A percentile compares a stretch with the other conserved stretches of the same genome.
Conservation (phyloP, 2,329 filamentous ascomycete genomes). For the Neonectria neomacrospora region DNA sequence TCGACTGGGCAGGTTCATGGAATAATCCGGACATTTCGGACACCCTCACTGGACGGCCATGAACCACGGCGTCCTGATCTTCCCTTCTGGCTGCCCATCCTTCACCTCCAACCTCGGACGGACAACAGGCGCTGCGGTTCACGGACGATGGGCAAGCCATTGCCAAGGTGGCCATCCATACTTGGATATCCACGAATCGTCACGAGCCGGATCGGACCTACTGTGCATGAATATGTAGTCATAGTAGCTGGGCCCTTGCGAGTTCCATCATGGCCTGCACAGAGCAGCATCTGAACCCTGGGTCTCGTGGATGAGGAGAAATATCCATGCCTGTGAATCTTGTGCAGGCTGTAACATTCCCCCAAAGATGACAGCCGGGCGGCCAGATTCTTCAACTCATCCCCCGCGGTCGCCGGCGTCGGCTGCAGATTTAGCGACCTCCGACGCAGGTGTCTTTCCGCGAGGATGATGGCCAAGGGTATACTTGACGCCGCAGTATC, state of each 20-base stretch:
- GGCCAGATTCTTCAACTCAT: slow-evolving; percentile 9
- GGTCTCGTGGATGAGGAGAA: slow-evolving; percentile 15
- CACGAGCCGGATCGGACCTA: slow-evolving; percentile 24
- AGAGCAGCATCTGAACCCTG: slow-evolving; percentile 12
- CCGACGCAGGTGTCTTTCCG: slow-evolving; percentile 33
- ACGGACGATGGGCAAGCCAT: slow-evolving; percentile 17
- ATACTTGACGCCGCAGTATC: slow-evolving; percentile 37
- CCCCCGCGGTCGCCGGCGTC: slow-evolving; percentile 40
- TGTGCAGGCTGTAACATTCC: slow-evolving; percentile 13
- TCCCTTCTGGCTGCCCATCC: slow-evolving; percentile 7
- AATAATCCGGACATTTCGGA: slow-evolving; percentile 35
- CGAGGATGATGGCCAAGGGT: slow-evolving; percentile 29
- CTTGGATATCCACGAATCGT: slow-evolving; percentile 11
- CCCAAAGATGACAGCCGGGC: slow-evolving; percentile 8
- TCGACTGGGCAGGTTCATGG: slow-evolving; percentile 30
- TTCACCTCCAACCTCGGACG: slow-evolving; percentile 26
- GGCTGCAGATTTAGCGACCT: slow-evolving; percentile 35
- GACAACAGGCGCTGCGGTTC: slow-evolving; percentile 22
- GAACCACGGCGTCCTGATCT: background rate
- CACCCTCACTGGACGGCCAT: slow-evolving; percentile 37
- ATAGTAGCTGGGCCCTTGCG: background rate
- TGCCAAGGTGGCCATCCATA: background rate
- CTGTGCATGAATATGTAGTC: slow-evolving; percentile 1
- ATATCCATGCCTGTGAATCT: slow-evolving; percentile 18
- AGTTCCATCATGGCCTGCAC: background rate